These are phyloP conservation scores for Amylostereum areolatum DNA, from an alignment of 1,284 basidiomycete genomes.

Conservation along the genomic window DNA sequence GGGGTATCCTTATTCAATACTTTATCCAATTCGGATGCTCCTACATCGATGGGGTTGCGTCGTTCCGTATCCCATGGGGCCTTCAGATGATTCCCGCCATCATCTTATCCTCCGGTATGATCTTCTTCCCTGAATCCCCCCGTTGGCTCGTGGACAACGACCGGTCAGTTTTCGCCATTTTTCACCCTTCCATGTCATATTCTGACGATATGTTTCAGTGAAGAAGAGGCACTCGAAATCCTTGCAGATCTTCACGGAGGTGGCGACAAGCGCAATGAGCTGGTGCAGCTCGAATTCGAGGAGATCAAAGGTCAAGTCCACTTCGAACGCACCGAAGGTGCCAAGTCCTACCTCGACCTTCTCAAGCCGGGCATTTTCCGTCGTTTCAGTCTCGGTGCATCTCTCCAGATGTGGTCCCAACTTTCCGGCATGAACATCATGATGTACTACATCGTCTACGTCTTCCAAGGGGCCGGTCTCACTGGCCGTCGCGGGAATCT, in stretches of 20 bases:
- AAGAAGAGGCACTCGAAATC: slow-evolving; percentile 1
- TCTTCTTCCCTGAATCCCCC: slow-evolving; percentile 13
- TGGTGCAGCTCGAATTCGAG: neutral
- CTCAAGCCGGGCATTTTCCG: slow-evolving; percentile 45
- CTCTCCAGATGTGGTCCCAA: slow-evolving; percentile 63
- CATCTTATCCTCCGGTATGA: slow-evolving; percentile 64
- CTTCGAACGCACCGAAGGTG: neutral
- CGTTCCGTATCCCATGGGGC: slow-evolving; percentile 78
- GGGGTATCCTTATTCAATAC: slow-evolving; percentile 72
- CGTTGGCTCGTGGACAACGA: slow-evolving; percentile 1
- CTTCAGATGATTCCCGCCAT: slow-evolving; percentile 74
- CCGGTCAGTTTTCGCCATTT: slow-evolving; percentile 10
- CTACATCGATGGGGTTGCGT: slow-evolving; percentile 61
- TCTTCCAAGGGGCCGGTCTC: slow-evolving; percentile 39
- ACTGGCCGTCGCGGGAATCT: slow-evolving; percentile 35
- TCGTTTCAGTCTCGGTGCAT: slow-evolving; percentile 52
- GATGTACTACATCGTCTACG: slow-evolving; percentile 6
- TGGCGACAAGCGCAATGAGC: slow-evolving; percentile 26
- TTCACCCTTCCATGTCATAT: too few relatives aligned
- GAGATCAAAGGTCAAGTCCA: slow-evolving; percentile 12
- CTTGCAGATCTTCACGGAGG: neutral
- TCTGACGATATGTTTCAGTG: too few relatives aligned
- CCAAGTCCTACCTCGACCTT: neutral
- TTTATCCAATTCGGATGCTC: slow-evolving; percentile 73
- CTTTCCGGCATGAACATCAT: slow-evolving; percentile 52